phyloP scores from a whole-genome alignment of 352 stramenopile genomes.

The Globisporangium camurandrum region DNA sequence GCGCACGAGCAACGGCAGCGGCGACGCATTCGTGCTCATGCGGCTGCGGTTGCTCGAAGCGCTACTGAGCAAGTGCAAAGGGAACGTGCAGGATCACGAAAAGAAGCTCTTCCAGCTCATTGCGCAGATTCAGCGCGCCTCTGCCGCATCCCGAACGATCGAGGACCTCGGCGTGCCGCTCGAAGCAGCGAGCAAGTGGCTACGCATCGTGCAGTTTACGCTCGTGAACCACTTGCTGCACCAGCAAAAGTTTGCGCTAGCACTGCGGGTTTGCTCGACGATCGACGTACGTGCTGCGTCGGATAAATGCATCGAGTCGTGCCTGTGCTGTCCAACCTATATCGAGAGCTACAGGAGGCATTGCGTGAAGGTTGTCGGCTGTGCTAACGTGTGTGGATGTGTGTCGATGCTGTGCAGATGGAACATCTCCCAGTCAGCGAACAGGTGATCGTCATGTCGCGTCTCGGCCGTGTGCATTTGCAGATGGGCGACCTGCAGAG shows the following conservation, averaged over 20 bases:
- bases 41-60: constrained; percentile 57
- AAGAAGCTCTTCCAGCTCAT: constrained; percentile 62
- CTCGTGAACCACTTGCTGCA: constrained; percentile 61
- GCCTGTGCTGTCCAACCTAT: neutral
- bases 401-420: constrained; percentile 16
- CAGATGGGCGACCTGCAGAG: constrained; percentile 62
- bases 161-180: constrained; percentile 26
- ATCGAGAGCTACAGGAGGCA: no score
- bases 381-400: neutral
- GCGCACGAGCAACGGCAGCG: constrained; percentile 4
- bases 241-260: constrained; percentile 67
- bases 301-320: neutral
- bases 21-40: constrained; percentile 40
- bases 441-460: constrained; percentile 42
- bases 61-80: constrained; percentile 65
- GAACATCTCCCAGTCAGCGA: constrained; percentile 29
- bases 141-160: constrained; percentile 19
- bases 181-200: constrained; percentile 29
- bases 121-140: constrained; percentile 19
- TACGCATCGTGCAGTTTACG: constrained; percentile 56
- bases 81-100: constrained; percentile 41
- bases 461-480: constrained; percentile 59
- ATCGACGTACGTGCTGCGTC: constrained; percentile 37
- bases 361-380: neutral
- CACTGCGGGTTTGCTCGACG: constrained; percentile 52